These are phyloP conservation scores for Kazachstania taianensis DNA, from an alignment of 805 yeast genomes.

Conservation along the genomic window DNA sequence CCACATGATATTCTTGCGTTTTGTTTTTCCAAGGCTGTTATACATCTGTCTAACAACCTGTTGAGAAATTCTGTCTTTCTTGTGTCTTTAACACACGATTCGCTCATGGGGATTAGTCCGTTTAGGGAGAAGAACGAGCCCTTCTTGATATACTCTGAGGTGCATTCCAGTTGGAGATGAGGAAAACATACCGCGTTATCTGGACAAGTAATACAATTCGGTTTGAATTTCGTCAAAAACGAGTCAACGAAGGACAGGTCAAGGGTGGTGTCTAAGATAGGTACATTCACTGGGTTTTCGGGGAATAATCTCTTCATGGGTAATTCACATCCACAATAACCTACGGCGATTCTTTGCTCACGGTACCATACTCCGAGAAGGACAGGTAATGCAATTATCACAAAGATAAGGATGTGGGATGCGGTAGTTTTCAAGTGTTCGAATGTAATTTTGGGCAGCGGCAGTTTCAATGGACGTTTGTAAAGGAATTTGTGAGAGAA, in stretches of 20 bases:
- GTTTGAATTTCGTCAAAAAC: conserved; percentile 37
- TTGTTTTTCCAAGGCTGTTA: conserved; percentile 48
- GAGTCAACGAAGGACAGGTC: conserved; percentile 21
- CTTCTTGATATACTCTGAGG: conserved; percentile 47
- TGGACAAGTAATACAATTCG: conserved; percentile 70
- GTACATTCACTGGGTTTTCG: not conserved
- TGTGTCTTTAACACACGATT: conserved; percentile 61
- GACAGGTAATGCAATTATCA: conserved; percentile 18
- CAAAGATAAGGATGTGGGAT: too few species aligned
- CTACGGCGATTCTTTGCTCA: conserved; percentile 49
- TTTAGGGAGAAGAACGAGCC: conserved; percentile 23
- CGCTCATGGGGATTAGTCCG: conserved; percentile 50
- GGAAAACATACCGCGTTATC: conserved; percentile 62
- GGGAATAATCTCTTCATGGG: conserved; percentile 3
- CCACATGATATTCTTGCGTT: conserved; percentile 56
- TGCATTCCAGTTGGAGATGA: conserved; percentile 50
- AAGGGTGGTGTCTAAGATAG: conserved; percentile 35
- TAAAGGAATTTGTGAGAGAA: too few species aligned
- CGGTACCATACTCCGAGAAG: conserved; percentile 45
- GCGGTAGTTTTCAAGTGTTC: too few species aligned
- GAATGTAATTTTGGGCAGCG: too few species aligned
- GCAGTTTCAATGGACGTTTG: too few species aligned
- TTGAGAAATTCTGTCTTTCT: conserved; percentile 53
- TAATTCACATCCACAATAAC: conserved; percentile 50
- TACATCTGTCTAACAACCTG: conserved; percentile 51